phyloP scores from a whole-genome alignment of 331 rosid species.

The Rhamnella rubrinervis region DNA sequence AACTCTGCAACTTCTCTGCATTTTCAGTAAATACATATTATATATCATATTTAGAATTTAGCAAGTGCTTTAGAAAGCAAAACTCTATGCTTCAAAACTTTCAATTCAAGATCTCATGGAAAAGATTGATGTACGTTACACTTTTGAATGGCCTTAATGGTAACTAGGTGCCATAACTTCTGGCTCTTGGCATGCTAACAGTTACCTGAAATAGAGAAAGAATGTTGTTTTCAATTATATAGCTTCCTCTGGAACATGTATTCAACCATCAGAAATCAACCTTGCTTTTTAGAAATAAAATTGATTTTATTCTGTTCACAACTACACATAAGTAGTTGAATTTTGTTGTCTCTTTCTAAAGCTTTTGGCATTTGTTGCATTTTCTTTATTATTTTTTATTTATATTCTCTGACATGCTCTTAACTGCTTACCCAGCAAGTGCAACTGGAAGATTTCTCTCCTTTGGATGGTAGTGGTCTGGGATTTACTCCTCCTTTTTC shows the following conservation, averaged over 20 bases:
- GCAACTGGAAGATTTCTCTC: constrained; percentile 27
- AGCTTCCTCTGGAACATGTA: not conserved
- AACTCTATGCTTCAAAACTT: too few relatives aligned
- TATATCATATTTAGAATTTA: too few relatives aligned
- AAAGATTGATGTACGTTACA: too few relatives aligned
- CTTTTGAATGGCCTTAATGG: too few relatives aligned
- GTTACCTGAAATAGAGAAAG: too few relatives aligned
- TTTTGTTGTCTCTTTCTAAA: not conserved
- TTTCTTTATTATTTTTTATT: not conserved
- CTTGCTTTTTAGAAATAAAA: constrained; percentile 2
- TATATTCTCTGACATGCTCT: constrained; percentile 8
- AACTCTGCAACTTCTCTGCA: too few relatives aligned
- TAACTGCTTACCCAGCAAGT: constrained; percentile 22
- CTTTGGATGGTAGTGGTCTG: constrained; percentile 35
- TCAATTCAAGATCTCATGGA: too few relatives aligned
- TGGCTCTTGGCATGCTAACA: too few relatives aligned
- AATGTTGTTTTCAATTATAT: not conserved
- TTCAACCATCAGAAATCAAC: not conserved
- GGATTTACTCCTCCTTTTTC: constrained; percentile 29
- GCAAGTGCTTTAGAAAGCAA: too few relatives aligned
- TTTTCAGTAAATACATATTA: too few relatives aligned
- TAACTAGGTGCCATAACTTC: too few relatives aligned
- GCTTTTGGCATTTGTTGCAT: not conserved
- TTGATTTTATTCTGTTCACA: not conserved
- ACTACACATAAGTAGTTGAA: constrained; percentile 9